A percentile compares a stretch with the other conserved stretches of the same genome.
phyloP scores from a whole-genome alignment of 2,329 filamentous ascomycete genomes.

The Calonectria crousiana region DNA sequence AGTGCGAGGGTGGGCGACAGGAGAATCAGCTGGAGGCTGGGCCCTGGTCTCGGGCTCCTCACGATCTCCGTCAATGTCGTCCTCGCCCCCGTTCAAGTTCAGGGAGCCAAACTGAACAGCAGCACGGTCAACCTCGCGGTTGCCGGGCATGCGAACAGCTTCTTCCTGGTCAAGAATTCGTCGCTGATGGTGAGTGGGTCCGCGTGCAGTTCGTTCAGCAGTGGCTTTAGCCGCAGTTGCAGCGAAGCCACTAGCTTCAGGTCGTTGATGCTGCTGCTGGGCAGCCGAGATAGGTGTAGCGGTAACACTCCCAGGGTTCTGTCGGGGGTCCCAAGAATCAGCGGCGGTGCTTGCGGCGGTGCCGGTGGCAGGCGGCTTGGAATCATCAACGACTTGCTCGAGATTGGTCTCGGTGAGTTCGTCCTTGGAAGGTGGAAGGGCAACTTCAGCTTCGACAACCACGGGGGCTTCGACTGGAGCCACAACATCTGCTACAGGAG shows the following conservation, averaged over 20 bases:
- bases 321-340: slow-evolving; percentile 84
- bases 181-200: slow-evolving; percentile 81
- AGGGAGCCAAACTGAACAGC: slow-evolving; percentile 97
- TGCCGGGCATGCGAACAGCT: slow-evolving; percentile 97
- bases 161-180: slow-evolving; percentile 95
- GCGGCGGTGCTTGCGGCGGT: slow-evolving; percentile 91
- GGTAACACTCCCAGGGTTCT: slow-evolving; percentile 68
- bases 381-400: slow-evolving; percentile 87
- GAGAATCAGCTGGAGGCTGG: slow-evolving; percentile 93
- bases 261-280: slow-evolving; percentile 71
- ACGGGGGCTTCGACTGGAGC: slow-evolving; percentile 33
- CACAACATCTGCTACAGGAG: slow-evolving; percentile 14
- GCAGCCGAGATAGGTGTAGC: slow-evolving; percentile 75
- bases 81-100: slow-evolving; percentile 85
- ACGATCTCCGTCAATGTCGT: slow-evolving; percentile 92
- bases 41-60: slow-evolving; percentile 96
- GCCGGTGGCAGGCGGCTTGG: slow-evolving; percentile 80
- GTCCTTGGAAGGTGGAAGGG: slow-evolving; percentile 79
- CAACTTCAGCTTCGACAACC: slow-evolving; percentile 48
- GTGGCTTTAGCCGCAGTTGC: slow-evolving; percentile 87
- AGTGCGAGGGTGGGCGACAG: slow-evolving; percentile 85
- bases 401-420: slow-evolving; percentile 93
- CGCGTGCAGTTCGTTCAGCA: slow-evolving; percentile 71
- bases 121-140: slow-evolving; percentile 92
- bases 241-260: slow-evolving; percentile 75